A percentile compares a stretch with the other conserved stretches of the same genome.
phyloP scores from a whole-genome alignment of 805 yeast genomes.

The Yamadazyma nakazawae region DNA sequence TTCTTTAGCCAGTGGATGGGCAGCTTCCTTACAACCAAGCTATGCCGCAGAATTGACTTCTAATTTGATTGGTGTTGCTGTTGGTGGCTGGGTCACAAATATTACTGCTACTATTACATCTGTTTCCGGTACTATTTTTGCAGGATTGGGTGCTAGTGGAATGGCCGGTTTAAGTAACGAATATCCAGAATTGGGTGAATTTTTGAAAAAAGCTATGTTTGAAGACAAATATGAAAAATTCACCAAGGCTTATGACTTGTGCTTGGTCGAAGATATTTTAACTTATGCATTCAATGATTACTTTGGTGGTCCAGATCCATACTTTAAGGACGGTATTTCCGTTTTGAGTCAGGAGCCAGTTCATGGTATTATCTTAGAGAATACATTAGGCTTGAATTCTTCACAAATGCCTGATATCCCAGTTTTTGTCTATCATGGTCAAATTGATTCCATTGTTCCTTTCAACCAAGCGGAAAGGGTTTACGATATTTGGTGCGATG shows the following conservation, averaged over 20 bases:
- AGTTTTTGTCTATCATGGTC: conserved; percentile 21
- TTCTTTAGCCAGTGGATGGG: conserved; percentile 37
- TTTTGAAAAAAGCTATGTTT: conserved; percentile 6
- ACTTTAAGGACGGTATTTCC: conserved; percentile 11
- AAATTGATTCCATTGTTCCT: conserved; percentile 20
- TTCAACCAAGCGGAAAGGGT: conserved; percentile 14
- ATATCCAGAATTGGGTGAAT: conserved; percentile 21
- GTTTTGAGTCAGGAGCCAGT: conserved; percentile 5
- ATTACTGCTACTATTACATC: conserved; percentile 25
- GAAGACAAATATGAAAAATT: conserved; percentile 8
- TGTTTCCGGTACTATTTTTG: conserved; percentile 23
- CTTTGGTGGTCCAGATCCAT: conserved; percentile 10
- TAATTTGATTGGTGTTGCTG: conserved; percentile 27
- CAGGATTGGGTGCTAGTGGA: conserved; percentile 30
- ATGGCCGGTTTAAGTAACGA: conserved; percentile 29
- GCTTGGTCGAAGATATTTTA: conserved; percentile 4
- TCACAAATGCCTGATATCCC: conserved; percentile 21
- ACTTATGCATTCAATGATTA: conserved; percentile 10
- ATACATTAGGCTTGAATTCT: conserved; percentile 13
- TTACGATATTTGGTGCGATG: conserved; percentile 23
- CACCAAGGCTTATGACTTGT: conserved; percentile 7
- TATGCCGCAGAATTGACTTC: conserved; percentile 33
- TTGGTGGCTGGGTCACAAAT: conserved; percentile 37
- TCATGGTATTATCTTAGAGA: conserved; percentile 6
- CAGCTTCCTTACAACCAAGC: conserved; percentile 31